These are phyloP conservation scores for Fusarium chaquense DNA, from an alignment of 2,329 filamentous ascomycete genomes.

Conservation along the genomic window DNA sequence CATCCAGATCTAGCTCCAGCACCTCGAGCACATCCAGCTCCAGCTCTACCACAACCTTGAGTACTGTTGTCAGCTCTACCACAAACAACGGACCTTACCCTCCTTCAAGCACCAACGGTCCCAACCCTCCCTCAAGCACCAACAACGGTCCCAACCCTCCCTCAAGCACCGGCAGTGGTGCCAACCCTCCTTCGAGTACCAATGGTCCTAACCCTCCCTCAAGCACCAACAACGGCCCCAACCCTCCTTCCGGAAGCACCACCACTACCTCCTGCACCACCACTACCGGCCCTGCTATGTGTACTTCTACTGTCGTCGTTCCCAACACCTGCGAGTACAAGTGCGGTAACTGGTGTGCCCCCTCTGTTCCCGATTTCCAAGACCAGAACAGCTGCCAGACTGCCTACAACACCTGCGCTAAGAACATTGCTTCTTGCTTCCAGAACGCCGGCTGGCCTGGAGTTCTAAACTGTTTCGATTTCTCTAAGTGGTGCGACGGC, in stretches of 20 bases:
- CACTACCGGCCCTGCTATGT: conserved; percentile 57
- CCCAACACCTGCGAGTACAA: conserved; percentile 66
- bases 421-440: conserved; percentile 65
- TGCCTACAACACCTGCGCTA: conserved; percentile 58
- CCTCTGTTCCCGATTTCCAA: conserved; percentile 62
- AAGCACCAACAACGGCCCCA: neutral
- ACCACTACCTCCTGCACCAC: conserved; percentile 48
- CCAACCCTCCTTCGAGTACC: too few species aligned
- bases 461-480: conserved; percentile 63
- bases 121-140: conserved; percentile 11
- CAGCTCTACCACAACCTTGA: conserved; percentile 42
- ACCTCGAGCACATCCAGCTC: too few species aligned
- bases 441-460: conserved; percentile 63
- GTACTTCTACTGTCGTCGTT: conserved; percentile 60
- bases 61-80: conserved; percentile 35
- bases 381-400: conserved; percentile 57
- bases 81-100: conserved; percentile 8
- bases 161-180: neutral
- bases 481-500: conserved; percentile 62
- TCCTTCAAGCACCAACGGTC: conserved; percentile 35
- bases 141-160: conserved; percentile 5
- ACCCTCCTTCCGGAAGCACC: conserved; percentile 20
- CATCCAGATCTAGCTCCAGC: too few species aligned
- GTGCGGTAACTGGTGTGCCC: conserved; percentile 66
- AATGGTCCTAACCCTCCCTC: too few species aligned